phyloP scores from a whole-genome alignment of 257 asterid genomes.

The Nicotiana obtusifolia region DNA sequence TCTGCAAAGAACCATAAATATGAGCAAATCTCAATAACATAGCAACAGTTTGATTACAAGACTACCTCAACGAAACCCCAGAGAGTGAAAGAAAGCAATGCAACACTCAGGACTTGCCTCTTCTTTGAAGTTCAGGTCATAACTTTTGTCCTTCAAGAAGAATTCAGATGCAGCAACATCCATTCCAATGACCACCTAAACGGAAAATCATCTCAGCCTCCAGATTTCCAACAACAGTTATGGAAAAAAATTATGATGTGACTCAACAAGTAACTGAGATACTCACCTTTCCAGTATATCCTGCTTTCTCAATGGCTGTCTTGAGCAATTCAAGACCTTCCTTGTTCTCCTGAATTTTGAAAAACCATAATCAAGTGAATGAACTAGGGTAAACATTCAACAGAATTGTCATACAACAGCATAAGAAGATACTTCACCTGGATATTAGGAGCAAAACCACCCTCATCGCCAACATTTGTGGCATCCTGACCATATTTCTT shows the following conservation, averaged over 20 bases:
- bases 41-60: not conserved
- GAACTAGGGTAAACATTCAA: not conserved
- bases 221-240: not conserved
- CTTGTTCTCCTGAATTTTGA: slow-evolving; percentile 74
- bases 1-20: slow-evolving; percentile 35
- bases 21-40: not conserved
- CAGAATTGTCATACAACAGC: not conserved
- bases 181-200: slow-evolving; percentile 94
- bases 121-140: slow-evolving; percentile 96
- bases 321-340: slow-evolving; percentile 96
- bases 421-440: slow-evolving; percentile 39
- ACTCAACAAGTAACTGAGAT: not conserved
- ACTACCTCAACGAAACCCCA: not conserved
- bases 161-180: slow-evolving; percentile 99
- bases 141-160: slow-evolving; percentile 64
- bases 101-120: slow-evolving; percentile 41
- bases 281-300: slow-evolving; percentile 76
- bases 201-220: not conserved
- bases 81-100: not conserved
- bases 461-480: slow-evolving; percentile 97
- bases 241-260: not conserved
- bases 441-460: slow-evolving; percentile 98
- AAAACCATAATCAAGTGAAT: slow-evolving; percentile 12
- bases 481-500: slow-evolving; percentile 97
- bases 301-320: slow-evolving; percentile 95